Evolutionary conservation across 768 basidiomycete genomes (phyloP), one percentile per base, ranked within the genome.

Genomic region (Pleurotus tuoliensis): DNA sequence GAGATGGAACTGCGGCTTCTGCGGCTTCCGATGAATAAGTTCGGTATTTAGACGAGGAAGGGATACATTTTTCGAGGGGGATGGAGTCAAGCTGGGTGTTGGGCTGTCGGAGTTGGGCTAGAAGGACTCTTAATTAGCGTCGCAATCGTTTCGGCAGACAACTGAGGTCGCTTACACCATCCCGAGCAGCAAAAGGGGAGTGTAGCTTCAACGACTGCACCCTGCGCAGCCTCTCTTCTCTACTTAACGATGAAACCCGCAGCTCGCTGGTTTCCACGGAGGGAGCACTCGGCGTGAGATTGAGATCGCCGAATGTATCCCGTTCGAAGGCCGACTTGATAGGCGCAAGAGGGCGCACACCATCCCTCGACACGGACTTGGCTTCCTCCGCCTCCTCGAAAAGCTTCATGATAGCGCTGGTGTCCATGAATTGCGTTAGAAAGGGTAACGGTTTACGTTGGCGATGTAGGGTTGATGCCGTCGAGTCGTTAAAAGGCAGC

Each of bases 331-430:
- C 51, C n/a, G 39, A 53, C 18, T 53, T 53, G 39, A 40, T 24
- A 53, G 51, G 51, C 38, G 51, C 51, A n/a, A 40, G 51, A 20
- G 51, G 51, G 18, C 51, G 51, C 22, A n/a, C 38, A 41, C 51
- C 51, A n/a, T 53, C 51, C 11, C 27, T 53, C 51, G n/a, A 34
- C 16, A 41, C 41, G 7, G n/a, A 15, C 25, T 41, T 34, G 9
- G 18, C 2, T 41, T 53, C 51, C 15, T 53, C 39, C 18, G 34
- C 38, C 7, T 53, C 51, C n/a, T 43, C 39, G 20, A 53, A 20
- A 2, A 53, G 20, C n/a, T 18, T 39, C 51, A 40, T 53, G 11
- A 53, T n/a, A 13, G 18, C 18, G n/a, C n/a, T 20, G 51, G 37
- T 25, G 5, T 53, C 51, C 51, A 53, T 53, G 39, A 53, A 53